Percentiles rank a stretch among this genome's conserved stretches.
Evolutionary conservation across 352 stramenopile genomes (phyloP).

Genomic region (Phytophthora capsici): DNA sequence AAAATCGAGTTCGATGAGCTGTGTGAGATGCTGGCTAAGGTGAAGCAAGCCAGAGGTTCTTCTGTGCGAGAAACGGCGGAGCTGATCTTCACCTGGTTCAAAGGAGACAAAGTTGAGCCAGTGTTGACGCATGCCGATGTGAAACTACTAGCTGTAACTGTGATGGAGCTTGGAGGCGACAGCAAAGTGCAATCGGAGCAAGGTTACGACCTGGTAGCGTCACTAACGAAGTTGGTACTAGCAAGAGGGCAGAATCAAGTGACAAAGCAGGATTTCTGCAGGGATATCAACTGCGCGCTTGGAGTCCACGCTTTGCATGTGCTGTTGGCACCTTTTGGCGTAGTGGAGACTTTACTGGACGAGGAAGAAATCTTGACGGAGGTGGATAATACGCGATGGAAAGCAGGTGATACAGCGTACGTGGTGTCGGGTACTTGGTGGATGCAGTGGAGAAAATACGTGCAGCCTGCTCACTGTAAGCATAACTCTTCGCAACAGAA

Average conservation of each 20-base stretch:
- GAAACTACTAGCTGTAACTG: constrained; percentile 45
- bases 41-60: constrained; percentile 28
- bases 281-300: constrained; percentile 30
- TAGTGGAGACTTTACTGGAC: constrained; percentile 52
- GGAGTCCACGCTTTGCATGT: constrained; percentile 50
- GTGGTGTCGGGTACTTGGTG: constrained; percentile 65
- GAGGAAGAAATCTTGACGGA: constrained; percentile 50
- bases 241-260: constrained; percentile 23
- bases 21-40: constrained; percentile 60
- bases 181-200: constrained; percentile 26
- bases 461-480: constrained; percentile 19
- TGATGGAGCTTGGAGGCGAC: constrained; percentile 25
- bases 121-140: constrained; percentile 41
- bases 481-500: neutral
- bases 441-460: constrained; percentile 57
- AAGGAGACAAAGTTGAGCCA: constrained; percentile 27
- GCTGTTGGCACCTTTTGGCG: constrained; percentile 63
- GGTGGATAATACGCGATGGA: constrained; percentile 45
- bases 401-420: constrained; percentile 54
- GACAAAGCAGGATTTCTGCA: constrained; percentile 23
- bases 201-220: constrained; percentile 31
- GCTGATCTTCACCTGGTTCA: constrained; percentile 74
- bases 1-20: constrained; percentile 71
- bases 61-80: constrained; percentile 46
- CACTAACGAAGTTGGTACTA: constrained; percentile 32